A percentile compares a stretch with the other conserved stretches of the same genome.
Evolutionary conservation across 2,329 filamentous ascomycete species (phyloP).

Genomic region (Scedosporium aurantiacum): DNA sequence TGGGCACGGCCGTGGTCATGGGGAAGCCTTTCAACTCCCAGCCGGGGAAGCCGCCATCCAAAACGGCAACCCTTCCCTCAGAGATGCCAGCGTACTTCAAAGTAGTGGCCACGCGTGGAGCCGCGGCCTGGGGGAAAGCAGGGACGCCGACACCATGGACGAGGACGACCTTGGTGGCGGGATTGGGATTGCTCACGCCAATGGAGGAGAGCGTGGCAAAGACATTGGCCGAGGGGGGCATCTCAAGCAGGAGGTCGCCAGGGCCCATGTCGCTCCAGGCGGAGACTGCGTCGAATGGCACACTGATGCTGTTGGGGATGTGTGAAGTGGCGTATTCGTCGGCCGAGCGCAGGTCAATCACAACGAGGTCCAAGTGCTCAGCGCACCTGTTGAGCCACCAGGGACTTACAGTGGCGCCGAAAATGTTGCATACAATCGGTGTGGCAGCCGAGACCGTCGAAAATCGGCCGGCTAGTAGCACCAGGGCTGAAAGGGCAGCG

Average conservation of each 20-base stretch:
- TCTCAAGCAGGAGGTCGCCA: constrained; percentile 1
- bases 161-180: constrained; percentile 3
- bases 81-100: constrained; percentile 8
- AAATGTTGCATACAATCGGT: too few species aligned
- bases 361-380: neutral
- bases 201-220: neutral
- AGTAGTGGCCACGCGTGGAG: constrained; percentile 4
- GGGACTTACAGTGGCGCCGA: too few species aligned
- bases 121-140: constrained; percentile 2
- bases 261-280: constrained; percentile 3
- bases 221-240: neutral
- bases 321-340: constrained; percentile 4
- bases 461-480: too few species aligned
- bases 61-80: constrained; percentile 2
- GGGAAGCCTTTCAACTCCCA: neutral
- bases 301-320: constrained; percentile 3
- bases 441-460: too few species aligned
- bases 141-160: constrained; percentile 2
- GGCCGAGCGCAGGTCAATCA: constrained; percentile 6
- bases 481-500: too few species aligned
- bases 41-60: constrained; percentile 5
- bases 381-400: too few species aligned
- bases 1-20: constrained; percentile 1
- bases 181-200: constrained; percentile 2
- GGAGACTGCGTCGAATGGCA: constrained; percentile 4